phyloP scores from a whole-genome alignment of 768 basidiomycete genomes.

The Kwoniella bestiolae region DNA sequence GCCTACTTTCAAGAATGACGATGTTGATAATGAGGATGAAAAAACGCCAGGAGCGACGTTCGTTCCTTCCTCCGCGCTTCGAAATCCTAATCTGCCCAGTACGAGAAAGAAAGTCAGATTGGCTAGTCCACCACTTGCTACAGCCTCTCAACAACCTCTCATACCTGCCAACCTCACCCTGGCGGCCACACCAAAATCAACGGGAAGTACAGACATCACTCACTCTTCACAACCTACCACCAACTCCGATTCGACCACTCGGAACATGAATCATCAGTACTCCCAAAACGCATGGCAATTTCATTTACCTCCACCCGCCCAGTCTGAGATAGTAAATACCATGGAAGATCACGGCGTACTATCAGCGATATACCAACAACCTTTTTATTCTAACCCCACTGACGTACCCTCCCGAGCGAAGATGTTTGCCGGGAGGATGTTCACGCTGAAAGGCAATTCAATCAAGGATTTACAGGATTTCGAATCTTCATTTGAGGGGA shows the following conservation, averaged over 20 bases:
- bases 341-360: conserved; percentile 61
- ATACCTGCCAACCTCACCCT: conserved; percentile 4
- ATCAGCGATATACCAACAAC: conserved; percentile 70
- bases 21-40: conserved; percentile 1
- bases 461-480: conserved; percentile 69
- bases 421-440: conserved; percentile 81
- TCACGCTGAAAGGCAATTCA: conserved; percentile 70
- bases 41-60: conserved; percentile 11
- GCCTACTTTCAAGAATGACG: conserved; percentile 23
- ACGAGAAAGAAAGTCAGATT: conserved; percentile 43
- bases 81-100: conserved; percentile 9
- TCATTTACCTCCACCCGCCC: conserved; percentile 24
- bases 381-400: conserved; percentile 72
- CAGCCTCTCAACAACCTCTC: conserved; percentile 18
- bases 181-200: conserved; percentile 18
- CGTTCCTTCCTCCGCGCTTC: conserved; percentile 11
- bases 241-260: conserved; percentile 26
- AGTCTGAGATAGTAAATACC: conserved; percentile 36
- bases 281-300: conserved; percentile 36
- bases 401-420: conserved; percentile 73
- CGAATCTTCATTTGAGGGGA: conserved; percentile 41
- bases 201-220: neutral
- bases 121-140: conserved; percentile 31
- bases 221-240: conserved; percentile 14
- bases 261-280: neutral